Conservation (phyloP, 1,284 basidiomycete genomes). For the Peniophora sp. region DNA sequence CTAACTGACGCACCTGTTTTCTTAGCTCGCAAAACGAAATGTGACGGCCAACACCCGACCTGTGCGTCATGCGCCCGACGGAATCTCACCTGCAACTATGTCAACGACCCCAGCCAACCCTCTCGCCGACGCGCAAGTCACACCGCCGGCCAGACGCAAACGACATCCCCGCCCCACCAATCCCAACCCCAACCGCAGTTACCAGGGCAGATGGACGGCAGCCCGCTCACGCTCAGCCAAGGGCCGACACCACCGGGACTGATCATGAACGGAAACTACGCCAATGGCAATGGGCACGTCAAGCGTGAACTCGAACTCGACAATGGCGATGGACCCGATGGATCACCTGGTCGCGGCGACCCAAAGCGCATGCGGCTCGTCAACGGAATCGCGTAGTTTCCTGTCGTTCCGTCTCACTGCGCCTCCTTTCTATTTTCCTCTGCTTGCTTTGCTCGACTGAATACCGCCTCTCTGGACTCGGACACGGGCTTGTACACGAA, state of each 20-base stretch:
- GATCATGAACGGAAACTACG: background rate
- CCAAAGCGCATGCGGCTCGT: background rate
- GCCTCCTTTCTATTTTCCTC: background rate
- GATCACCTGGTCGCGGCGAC: background rate
- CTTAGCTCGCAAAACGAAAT: conserved; percentile 75
- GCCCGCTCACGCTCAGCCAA: background rate
- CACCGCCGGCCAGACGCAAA: background rate
- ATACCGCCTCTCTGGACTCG: background rate
- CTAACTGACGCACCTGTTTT: background rate
- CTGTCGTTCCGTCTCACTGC: background rate
- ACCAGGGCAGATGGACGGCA: background rate
- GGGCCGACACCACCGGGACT: background rate
- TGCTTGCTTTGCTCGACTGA: background rate
- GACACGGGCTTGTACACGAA: no score
- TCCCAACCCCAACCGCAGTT: no score
- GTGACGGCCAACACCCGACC: conserved; percentile 70
- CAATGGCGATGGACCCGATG: no score
- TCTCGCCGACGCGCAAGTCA: conserved; percentile 5
- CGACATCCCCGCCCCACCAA: no score
- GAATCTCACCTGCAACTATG: conserved; percentile 67
- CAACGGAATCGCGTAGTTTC: background rate
- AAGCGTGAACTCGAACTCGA: no score
- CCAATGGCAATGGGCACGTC: no score
- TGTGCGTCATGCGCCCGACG: conserved; percentile 73
- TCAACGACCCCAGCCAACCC: conserved; percentile 42